Base-by-base conservation (phyloP, 1,139 yeast species). In the Sugiyamaella japonica region DNA sequence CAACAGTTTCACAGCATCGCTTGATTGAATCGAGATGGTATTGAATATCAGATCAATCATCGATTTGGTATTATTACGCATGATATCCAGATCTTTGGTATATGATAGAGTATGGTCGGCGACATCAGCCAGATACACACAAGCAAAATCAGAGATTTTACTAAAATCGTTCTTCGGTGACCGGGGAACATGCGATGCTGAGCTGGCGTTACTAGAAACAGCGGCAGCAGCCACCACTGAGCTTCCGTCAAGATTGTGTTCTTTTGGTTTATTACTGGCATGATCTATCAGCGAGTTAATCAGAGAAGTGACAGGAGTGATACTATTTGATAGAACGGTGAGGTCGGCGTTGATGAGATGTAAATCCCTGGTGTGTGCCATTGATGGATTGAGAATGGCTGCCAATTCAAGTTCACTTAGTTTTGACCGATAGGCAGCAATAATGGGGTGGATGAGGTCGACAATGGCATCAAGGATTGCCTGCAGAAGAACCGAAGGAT, bases 401-500 rank as follows among this genome's bases (percentile, higher is more conserved):
- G 79, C 80, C n/a, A 74, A 55, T 59, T 80, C 83, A 23, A 79
- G 72, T 53, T 76, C 80, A 52, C 73, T 74, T 39, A 81, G 63
- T 45, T 80, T 64, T 43, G 75, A 68, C 49, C 81, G 74, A 64
- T 81, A 85, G 8, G 82, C 81, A 1, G 81, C 72, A n/a, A 86
- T 75, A 43, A 85, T 79, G 7, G 82, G 82, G 59, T 81, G 80
- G 1, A 87, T 75, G 56, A 84, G 69, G 64, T 84, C 85, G 7
- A 80, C 83, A 23, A 75, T 69, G 2, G 82, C 75, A 63, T 81
- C 85, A n/a, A 81, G 62, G 8, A 81, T 70, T 2, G 82, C 80
- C 58, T 81, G 83, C 12, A 80, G 69, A 36, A 81, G 67, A 20
- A 79, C 72, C 0, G 81, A 76, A 0, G 82, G 71, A 61, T 80